Percentiles rank a stretch among this genome's conserved stretches.
Conservation (phyloP, 768 basidiomycete species). For the Macrolepiota dolichaula region DNA sequence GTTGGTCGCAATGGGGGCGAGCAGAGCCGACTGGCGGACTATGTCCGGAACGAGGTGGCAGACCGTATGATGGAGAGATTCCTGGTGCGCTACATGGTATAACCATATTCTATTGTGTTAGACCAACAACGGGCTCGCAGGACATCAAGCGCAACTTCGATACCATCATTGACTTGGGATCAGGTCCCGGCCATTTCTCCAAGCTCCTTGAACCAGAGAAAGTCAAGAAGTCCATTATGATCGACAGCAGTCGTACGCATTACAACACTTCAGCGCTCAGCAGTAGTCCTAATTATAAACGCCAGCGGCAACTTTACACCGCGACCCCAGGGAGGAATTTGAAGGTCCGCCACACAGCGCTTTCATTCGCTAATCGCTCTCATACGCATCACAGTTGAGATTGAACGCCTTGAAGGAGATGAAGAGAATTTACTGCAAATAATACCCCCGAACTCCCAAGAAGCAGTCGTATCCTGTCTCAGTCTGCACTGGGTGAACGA, state of each 20-base stretch:
- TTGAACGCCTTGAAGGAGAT: conserved; percentile 76
- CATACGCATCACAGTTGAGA: conserved; percentile 49
- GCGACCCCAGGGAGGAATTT: conserved; percentile 78
- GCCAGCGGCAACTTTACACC: conserved; percentile 62
- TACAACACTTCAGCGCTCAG: background rate
- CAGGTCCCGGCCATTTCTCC: conserved; percentile 90
- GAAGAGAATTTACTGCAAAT: conserved; percentile 75
- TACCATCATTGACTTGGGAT: conserved; percentile 81
- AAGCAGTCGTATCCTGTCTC: conserved; percentile 88
- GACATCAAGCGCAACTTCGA: conserved; percentile 87
- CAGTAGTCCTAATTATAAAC: background rate
- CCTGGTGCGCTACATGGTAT: conserved; percentile 46
- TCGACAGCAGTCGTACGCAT: conserved; percentile 79
- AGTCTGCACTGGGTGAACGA: conserved; percentile 98
- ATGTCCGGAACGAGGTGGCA: conserved; percentile 87
- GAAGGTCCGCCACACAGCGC: conserved; percentile 51
- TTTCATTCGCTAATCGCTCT: conserved; percentile 6
- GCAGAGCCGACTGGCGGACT: conserved; percentile 80
- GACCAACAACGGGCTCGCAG: conserved; percentile 37
- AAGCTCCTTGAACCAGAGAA: conserved; percentile 71
- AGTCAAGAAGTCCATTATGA: conserved; percentile 72
- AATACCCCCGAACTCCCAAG: conserved; percentile 73
- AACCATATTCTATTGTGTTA: background rate
- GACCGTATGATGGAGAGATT: conserved; percentile 89
- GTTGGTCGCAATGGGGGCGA: conserved; percentile 53